Evolutionary conservation across 2,329 filamentous ascomycete genomes (phyloP), one percentile per base, ranked within the genome.

Genomic region (Alternaria viburni): DNA sequence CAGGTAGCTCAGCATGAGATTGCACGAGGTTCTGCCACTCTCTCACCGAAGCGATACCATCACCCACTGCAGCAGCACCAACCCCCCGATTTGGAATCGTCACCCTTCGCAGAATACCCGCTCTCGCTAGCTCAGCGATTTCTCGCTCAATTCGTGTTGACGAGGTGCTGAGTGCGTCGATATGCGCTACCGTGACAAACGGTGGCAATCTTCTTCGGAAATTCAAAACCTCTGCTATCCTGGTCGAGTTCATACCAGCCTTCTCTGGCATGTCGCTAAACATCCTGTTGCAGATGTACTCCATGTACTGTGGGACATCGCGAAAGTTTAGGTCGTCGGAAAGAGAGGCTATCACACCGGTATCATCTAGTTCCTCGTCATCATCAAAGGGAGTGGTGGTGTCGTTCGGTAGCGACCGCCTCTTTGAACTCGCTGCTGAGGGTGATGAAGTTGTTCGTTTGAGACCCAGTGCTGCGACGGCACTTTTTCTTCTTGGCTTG

Each of bases 81-180:
- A 83, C 83, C 4, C 86, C 88, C 11, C 89, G 81, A 41, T 86
- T 82, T 12, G 88, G 86, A n/a, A 93, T 86, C 2, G 86, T 84
- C 11, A 93, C 82, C 74, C 87, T 88, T 45, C 89, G 82, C 49
- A 93, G 63, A 5, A 85, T 80, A 0, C 90, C 90, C 11, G 81
- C 82, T 12, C 83, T 81, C 17, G 86, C 78, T 36, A 93, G 82
- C 69, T 88, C 85, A 4, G 86, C 89, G 19, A 91, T 83, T 74
- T 92, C 90, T 49, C 91, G 83, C 77, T 93, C 91, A 1, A 88
- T 88, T 2, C 81, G 83, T 0, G 90, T 91, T 2, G 90, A 87
- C 3, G 87, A 88, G 10, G 79, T 80, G 47, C 91, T 83, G 2
- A 93, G 78, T 1, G 89, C 86, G 65, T 90, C 86, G 7, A 93